Evolutionary conservation across 176 grass and related monocot species (phyloP), one percentile per base, ranked within the genome.

Genomic region (Cenchrus fungigraminus): DNA sequence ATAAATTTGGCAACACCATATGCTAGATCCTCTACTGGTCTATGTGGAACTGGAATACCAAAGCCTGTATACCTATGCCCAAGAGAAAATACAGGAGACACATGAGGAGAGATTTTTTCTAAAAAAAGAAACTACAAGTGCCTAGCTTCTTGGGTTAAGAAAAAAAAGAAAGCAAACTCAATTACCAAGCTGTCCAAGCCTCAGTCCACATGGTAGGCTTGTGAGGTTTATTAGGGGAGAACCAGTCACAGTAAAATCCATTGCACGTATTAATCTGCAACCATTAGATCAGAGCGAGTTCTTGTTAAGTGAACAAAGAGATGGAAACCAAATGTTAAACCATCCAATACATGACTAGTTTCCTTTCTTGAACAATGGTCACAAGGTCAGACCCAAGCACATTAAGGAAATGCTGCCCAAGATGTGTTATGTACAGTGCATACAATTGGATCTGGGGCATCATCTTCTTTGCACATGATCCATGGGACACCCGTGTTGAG

Each of bases 381-480:
- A 83, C 65, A 60, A 68, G 64, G 65, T 68, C 67, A 90, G 71
- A 79, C 44, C 76, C 76, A 72, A 60, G 52, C 28, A 65, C 56
- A 82, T 58, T 74, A 68, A 79, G 79, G 16, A 79, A 50, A 53
- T 78, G 22, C 43, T 71, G 29, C 59, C 84, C 32, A 85, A 42
- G 51, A 60, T 76, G 52, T 52, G 87, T 52, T 77, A 70, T 80
- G 79, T 77, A 70, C 22, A 74, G 5, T 1, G 86, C 85, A 78
- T 96, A 99, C 97, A 87, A 96, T 87, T 84, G 97, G 93, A 92
- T 99, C 97, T 1, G 90, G 97, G 29, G 97, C 97, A 53, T 99
- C 93, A n/a, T 99, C 97, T 87, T 99, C 80, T 92, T 99, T 99
- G 91, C 97, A 99, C 93, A 99, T 99, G 81, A 99, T 72, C 97